phyloP scores from a whole-genome alignment of 2,329 filamentous ascomycete species.

The Dactylellina parvicollis region DNA sequence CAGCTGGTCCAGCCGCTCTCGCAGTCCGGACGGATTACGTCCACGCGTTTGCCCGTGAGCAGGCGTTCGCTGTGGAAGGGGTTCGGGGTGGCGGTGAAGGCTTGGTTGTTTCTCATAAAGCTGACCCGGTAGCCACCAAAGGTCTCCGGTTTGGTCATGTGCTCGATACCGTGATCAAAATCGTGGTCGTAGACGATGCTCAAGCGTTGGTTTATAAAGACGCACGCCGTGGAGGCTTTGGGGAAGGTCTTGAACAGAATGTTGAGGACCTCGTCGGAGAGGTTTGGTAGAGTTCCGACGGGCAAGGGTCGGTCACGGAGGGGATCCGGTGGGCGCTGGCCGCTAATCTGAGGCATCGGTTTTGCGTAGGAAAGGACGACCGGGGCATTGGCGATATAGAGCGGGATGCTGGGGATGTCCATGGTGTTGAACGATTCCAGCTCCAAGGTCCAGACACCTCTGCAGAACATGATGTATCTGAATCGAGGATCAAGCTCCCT shows the following conservation, averaged over 20 bases:
- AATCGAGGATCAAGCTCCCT: constrained; percentile 27
- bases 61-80: constrained; percentile 32
- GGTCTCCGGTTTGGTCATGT: constrained; percentile 52
- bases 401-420: constrained; percentile 43
- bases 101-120: constrained; percentile 42
- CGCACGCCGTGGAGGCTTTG: constrained; percentile 28
- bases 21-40: constrained; percentile 28
- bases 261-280: constrained; percentile 31
- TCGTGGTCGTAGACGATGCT: constrained; percentile 51
- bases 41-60: constrained; percentile 42
- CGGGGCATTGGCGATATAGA: constrained; percentile 47
- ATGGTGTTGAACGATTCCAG: constrained; percentile 45
- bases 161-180: constrained; percentile 44
- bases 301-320: constrained; percentile 28
- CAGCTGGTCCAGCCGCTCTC: constrained; percentile 43
- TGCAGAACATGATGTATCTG: constrained; percentile 45
- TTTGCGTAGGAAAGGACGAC: constrained; percentile 49
- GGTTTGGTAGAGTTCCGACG: constrained; percentile 35
- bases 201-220: constrained; percentile 47
- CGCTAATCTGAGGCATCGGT: constrained; percentile 40
- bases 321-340: constrained; percentile 38
- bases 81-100: constrained; percentile 40
- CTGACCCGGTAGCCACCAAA: constrained; percentile 47
- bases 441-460: constrained; percentile 48
- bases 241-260: constrained; percentile 48